phyloP scores from a whole-genome alignment of 1,139 yeast species.

The Waltiozyma sp. region DNA sequence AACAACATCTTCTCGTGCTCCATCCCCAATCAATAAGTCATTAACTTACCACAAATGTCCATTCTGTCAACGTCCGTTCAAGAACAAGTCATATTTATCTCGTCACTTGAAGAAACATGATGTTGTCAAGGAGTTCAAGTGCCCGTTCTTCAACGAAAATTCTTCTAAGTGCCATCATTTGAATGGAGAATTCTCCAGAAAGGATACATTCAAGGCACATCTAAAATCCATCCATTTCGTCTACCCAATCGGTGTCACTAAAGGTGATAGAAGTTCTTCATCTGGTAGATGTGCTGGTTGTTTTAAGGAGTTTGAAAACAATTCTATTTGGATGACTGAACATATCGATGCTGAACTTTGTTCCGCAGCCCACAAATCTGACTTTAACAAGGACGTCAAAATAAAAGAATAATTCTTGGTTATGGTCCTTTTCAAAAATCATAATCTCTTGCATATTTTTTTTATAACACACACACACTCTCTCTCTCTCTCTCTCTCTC shows the following conservation, averaged over 20 bases:
- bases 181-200: conserved; percentile 78
- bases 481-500: too few species aligned
- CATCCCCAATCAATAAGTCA: conserved; percentile 1
- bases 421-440: not conserved
- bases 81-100: conserved; percentile 77
- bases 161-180: conserved; percentile 63
- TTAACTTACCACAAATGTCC: conserved; percentile 30
- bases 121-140: conserved; percentile 61
- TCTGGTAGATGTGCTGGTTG: conserved; percentile 75
- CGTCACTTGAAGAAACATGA: conserved; percentile 83
- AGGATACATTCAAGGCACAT: conserved; percentile 86
- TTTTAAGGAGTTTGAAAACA: conserved; percentile 54
- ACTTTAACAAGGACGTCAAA: not conserved
- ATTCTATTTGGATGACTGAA: conserved; percentile 70
- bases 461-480: not conserved
- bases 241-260: conserved; percentile 71
- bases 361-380: conserved; percentile 29
- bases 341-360: conserved; percentile 73
- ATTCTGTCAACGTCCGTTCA: conserved; percentile 61
- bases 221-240: conserved; percentile 76
- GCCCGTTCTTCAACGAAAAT: conserved; percentile 58
- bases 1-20: not conserved
- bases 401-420: not conserved
- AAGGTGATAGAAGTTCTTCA: conserved; percentile 49
- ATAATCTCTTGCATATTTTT: not conserved